Base-by-base conservation (phyloP, 257 asterid genomes). In the Penstemon eatonii region DNA sequence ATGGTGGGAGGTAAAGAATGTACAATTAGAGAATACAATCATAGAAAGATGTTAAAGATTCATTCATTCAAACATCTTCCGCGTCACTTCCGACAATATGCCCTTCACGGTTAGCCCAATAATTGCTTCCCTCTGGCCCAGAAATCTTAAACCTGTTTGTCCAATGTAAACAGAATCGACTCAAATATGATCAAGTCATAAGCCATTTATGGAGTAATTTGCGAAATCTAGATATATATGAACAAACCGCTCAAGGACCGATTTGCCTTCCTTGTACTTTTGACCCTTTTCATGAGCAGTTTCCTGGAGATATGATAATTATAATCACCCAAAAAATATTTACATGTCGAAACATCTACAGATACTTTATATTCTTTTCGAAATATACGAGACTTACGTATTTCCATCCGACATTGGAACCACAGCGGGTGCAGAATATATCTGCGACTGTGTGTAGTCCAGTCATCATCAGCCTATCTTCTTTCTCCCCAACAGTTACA, bases 231-330 rank as follows among this genome's bases (percentile, higher is more conserved):
- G 66, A 71, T 49, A 69, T 13, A 71, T 49, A 69, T 13, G 61
- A 63, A 80, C 90, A 71, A 40, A 91, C 97, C 98, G 82, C 75
- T 91, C 98, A 13, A 91, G 95, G 56, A 91, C 96, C 15, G 96
- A 91, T 84, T 89, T 91, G 53, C 98, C 96, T 83, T 89, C 98
- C 84, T 91, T 91, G 94, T 91, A 91, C 91, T 87, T 87, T 73
- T 89, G 96, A 54, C 80, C 67, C 92, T 85, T 89, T 53, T 91
- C 96, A n/a, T 79, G 86, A 13, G 98, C 98, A 75, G 78, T 79
- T 76, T 83, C 96, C 96, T 89, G 88, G 55, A 71, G 69, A 41
- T 33, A 36, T 49, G 39, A n/a, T 19, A 60, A 43, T 8, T 3
- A 66, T 67, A 56, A 6, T 50, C 55, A 45, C 53, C 38, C 19